A percentile compares a stretch with the other conserved stretches of the same genome.
These are phyloP conservation scores for Saccharomycopsis synnaedendra DNA, from an alignment of 805 yeast species.

Conservation along the genomic window DNA sequence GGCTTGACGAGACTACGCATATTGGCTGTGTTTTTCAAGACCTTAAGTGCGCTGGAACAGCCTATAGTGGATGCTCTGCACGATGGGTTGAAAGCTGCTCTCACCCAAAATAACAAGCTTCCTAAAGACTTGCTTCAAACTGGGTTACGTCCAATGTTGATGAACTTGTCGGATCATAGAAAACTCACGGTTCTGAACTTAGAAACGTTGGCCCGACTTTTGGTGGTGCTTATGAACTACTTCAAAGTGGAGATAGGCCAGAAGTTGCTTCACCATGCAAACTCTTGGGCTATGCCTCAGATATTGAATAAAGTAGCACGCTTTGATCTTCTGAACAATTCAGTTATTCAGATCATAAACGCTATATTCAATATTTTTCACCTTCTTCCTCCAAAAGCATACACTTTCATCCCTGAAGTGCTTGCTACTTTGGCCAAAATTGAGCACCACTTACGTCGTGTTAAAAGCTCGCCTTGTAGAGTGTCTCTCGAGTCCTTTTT, in stretches of 20 bases:
- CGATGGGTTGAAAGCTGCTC: constrained; percentile 70
- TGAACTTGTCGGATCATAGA: constrained; percentile 90
- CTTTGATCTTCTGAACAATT: constrained; percentile 70
- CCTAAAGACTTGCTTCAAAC: constrained; percentile 94
- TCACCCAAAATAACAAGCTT: constrained; percentile 75
- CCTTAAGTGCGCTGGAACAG: constrained; percentile 73
- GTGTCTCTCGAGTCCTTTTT: constrained; percentile 81
- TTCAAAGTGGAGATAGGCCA: constrained; percentile 96
- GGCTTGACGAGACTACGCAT: constrained; percentile 70
- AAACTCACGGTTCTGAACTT: constrained; percentile 80
- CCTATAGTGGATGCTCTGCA: constrained; percentile 92
- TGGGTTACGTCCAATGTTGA: constrained; percentile 89
- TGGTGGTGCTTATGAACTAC: constrained; percentile 81
- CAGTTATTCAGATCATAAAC: constrained; percentile 75
- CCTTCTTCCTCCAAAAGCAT: constrained; percentile 83
- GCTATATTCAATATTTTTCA: constrained; percentile 90
- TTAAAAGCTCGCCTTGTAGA: constrained; percentile 81
- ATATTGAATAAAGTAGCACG: constrained; percentile 66
- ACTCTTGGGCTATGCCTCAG: constrained; percentile 90
- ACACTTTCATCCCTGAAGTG: constrained; percentile 81
- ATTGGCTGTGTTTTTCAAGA: constrained; percentile 89
- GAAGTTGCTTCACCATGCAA: constrained; percentile 81
- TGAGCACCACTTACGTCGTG: constrained; percentile 77
- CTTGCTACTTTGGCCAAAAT: constrained; percentile 63
- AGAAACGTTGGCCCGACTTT: constrained; percentile 78